A percentile compares a stretch with the other conserved stretches of the same genome.
These are phyloP conservation scores for Kodamaea sagamina DNA, from an alignment of 805 yeast genomes.

Conservation along the genomic window DNA sequence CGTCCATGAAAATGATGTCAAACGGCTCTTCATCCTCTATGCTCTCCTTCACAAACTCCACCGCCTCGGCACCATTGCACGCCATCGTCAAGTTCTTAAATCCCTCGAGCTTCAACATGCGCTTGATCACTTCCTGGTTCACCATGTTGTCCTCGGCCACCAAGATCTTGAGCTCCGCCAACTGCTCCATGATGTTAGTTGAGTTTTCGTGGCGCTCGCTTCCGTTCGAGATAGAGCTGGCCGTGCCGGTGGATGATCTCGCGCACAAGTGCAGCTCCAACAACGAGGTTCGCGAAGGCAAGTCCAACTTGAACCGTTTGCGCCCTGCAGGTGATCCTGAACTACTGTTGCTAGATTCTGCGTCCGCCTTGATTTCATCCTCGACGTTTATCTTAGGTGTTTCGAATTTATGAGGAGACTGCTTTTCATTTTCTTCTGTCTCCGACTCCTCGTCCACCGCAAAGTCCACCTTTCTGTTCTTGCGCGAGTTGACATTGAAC, in stretches of 20 bases:
- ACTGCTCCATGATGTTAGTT: constrained; percentile 26
- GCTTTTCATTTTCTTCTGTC: not conserved
- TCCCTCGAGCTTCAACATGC: constrained; percentile 89
- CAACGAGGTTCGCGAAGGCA: constrained; percentile 17
- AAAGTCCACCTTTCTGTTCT: constrained; percentile 53
- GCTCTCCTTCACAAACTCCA: constrained; percentile 59
- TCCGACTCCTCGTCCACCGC: constrained; percentile 9
- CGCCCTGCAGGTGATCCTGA: not conserved
- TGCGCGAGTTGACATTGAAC: constrained; percentile 56
- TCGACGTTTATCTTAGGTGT: constrained; percentile 1
- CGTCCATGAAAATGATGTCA: constrained; percentile 92
- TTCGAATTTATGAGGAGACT: not conserved
- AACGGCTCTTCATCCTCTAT: constrained; percentile 43
- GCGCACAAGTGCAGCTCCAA: constrained; percentile 46
- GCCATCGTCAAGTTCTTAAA: constrained; percentile 72
- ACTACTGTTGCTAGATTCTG: not conserved
- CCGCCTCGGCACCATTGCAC: constrained; percentile 88
- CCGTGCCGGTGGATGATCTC: constrained; percentile 54
- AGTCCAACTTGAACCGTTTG: constrained; percentile 10
- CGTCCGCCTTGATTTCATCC: constrained; percentile 5
- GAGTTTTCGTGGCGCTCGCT: constrained; percentile 18
- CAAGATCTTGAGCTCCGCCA: constrained; percentile 52
- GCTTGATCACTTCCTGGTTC: constrained; percentile 87
- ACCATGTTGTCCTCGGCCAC: constrained; percentile 95
- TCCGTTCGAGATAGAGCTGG: constrained; percentile 29